Evolutionary conservation across 176 grass and related monocot genomes (phyloP), one percentile per base, ranked within the genome.

Genomic region (Eragrostis nindensis): DNA sequence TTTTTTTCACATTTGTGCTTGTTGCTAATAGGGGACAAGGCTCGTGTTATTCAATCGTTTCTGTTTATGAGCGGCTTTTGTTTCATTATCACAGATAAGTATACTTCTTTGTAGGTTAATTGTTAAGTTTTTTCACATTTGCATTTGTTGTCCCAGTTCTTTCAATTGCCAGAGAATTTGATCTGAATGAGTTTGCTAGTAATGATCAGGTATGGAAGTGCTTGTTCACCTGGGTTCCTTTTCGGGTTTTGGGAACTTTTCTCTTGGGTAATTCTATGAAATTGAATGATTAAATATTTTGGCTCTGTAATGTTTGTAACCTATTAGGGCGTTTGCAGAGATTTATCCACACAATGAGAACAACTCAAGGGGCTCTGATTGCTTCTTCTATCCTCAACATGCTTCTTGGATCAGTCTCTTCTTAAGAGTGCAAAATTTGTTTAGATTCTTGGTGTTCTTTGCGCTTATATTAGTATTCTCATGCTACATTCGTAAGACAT

Each of bases 11-110:
- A 62, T 86, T 79, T 70, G 41, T 73, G 49, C 24, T 82, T 86
- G 25, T 86, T 84, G 63, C 25, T 70, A 87, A 56, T 71, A 93
- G 93, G 90, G 40, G 97, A 99, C 70, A 99, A 99, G 77, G 97
- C 97, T 64, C 90, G 93, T 5, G 84, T 95, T 54, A 99, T 99
- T 87, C 90, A 99, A 36, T 88, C 97, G 0, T 82, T 99, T 65
- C 74, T 99, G 21, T 99, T 99, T 83, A 93, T 90, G 93, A 89
- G 97, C 32, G 97, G 93, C n/a, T n/a, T n/a, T n/a, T n/a, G n/a
- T n/a, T n/a, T n/a, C n/a, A 89, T 99, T 41, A 99, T 95, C 82
- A 99, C 97, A 24, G 66, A 67, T 95, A 21, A 93, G 96, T 85
- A 99, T 93, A 55, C 75, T 99, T 64, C 13, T 93, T 43, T 93